These are phyloP conservation scores for Tephrocybe sp. DNA, from an alignment of 768 basidiomycete genomes.

Conservation along the genomic window DNA sequence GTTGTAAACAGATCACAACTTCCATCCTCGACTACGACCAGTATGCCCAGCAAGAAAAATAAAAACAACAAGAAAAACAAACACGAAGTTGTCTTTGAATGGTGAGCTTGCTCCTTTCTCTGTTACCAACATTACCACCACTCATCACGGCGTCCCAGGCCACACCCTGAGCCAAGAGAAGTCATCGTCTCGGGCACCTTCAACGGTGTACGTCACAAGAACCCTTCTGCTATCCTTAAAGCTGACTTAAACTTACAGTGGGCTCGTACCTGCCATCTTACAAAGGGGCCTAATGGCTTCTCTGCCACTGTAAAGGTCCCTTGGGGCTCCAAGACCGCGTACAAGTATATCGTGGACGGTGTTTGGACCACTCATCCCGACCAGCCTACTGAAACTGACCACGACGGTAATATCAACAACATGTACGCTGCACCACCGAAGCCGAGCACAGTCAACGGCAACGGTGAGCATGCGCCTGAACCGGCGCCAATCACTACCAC, in stretches of 20 bases:
- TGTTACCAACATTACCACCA: background rate
- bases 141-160: conserved; percentile 43
- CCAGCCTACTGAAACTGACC: conserved; percentile 61
- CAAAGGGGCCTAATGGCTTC: conserved; percentile 56
- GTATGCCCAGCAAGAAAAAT: conserved; percentile 13
- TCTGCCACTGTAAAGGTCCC: conserved; percentile 52
- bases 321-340: conserved; percentile 61
- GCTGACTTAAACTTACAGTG: conserved; percentile 43
- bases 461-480: conserved; percentile 14
- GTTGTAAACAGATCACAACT: conserved; percentile 13
- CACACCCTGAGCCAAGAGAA: conserved; percentile 48
- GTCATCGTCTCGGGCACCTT: conserved; percentile 80
- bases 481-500: conserved; percentile 3
- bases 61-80: background rate
- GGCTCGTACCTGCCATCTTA: conserved; percentile 56
- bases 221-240: conserved; percentile 5
- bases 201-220: conserved; percentile 57
- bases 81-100: conserved; percentile 53
- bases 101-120: conserved; percentile 32
- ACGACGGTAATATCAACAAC: conserved; percentile 70
- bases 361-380: conserved; percentile 56
- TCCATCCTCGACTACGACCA: conserved; percentile 4
- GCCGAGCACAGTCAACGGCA: conserved; percentile 3
- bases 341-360: conserved; percentile 84
- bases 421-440: conserved; percentile 49